Conservation (phyloP, 495 filamentous ascomycete genomes). For the Podospora fimiseda region DNA sequence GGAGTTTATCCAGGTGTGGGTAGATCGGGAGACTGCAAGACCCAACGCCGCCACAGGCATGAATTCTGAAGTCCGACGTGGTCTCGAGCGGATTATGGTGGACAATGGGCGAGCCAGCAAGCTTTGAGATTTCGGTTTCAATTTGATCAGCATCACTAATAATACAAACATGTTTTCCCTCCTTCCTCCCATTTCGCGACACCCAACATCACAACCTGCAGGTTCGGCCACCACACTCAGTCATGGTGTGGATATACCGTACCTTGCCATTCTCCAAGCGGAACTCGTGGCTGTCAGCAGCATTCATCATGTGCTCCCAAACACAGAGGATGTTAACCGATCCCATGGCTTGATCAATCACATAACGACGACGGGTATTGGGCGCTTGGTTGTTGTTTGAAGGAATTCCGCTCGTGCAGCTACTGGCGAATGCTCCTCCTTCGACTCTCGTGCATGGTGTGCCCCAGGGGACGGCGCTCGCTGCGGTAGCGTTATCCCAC, state of each 20-base stretch:
- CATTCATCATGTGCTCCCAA: constrained; percentile 36
- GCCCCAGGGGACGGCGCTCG: constrained; percentile 35
- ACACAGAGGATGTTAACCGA: constrained; percentile 34
- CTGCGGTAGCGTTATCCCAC: constrained; percentile 31
- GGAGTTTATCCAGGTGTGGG: constrained; percentile 84
- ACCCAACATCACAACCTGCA: not conserved
- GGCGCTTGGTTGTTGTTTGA: constrained; percentile 34
- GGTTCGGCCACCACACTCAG: constrained; percentile 13
- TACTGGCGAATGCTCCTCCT: constrained; percentile 32
- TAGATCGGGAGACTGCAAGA: constrained; percentile 63
- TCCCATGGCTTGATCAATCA: constrained; percentile 34
- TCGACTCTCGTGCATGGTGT: constrained; percentile 35
- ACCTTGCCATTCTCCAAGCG: constrained; percentile 37
- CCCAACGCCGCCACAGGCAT: constrained; percentile 55
- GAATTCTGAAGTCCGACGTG: constrained; percentile 44
- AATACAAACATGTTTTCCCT: too few relatives aligned
- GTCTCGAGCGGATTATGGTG: constrained; percentile 39
- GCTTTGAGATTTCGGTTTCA: too few relatives aligned
- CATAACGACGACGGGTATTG: constrained; percentile 34
- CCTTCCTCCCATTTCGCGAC: too few relatives aligned
- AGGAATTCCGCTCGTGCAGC: constrained; percentile 35
- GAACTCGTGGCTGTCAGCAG: constrained; percentile 39
- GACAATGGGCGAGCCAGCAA: constrained; percentile 9
- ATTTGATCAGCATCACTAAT: too few relatives aligned
- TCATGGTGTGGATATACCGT: constrained; percentile 40